phyloP scores from a whole-genome alignment of 2,329 filamentous ascomycete species.

The Colletotrichum sublineola region DNA sequence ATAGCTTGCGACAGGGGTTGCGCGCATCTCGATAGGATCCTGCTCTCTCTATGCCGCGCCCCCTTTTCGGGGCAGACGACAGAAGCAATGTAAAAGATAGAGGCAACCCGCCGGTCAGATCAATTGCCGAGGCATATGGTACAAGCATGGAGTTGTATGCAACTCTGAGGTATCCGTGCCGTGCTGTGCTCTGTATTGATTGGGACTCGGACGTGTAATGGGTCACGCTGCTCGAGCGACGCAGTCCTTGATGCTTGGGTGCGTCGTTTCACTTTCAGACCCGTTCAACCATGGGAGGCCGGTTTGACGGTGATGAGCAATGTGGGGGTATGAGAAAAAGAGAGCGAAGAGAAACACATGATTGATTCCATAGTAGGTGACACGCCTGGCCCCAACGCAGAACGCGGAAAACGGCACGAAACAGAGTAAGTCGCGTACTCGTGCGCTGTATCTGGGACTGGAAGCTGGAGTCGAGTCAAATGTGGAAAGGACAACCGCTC shows the following conservation, averaged over 20 bases:
- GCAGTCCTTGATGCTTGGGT: conserved; percentile 19
- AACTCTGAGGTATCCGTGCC: conserved; percentile 9
- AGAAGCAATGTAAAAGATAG: background rate
- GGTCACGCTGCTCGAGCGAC: conserved; percentile 18
- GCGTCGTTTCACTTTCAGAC: conserved; percentile 37
- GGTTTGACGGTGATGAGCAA: conserved; percentile 13
- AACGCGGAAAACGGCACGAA: background rate
- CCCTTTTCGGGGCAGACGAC: conserved; percentile 8
- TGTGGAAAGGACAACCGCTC: background rate
- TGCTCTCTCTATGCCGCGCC: conserved; percentile 10
- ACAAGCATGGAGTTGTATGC: background rate
- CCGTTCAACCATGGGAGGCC: conserved; percentile 1
- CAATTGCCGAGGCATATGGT: background rate
- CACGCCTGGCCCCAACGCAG: background rate
- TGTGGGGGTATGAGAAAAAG: background rate
- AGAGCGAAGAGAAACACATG: background rate
- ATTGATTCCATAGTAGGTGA: background rate
- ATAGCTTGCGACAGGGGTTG: conserved; percentile 20
- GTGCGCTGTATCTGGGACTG: background rate
- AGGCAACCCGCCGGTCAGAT: background rate
- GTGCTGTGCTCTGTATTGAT: conserved; percentile 34
- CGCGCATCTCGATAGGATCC: conserved; percentile 11
- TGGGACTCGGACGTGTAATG: conserved; percentile 32
- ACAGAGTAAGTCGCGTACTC: background rate
- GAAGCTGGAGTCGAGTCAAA: background rate